Conservation (phyloP, 768 basidiomycete genomes). For the Termitomyces sp. region DNA sequence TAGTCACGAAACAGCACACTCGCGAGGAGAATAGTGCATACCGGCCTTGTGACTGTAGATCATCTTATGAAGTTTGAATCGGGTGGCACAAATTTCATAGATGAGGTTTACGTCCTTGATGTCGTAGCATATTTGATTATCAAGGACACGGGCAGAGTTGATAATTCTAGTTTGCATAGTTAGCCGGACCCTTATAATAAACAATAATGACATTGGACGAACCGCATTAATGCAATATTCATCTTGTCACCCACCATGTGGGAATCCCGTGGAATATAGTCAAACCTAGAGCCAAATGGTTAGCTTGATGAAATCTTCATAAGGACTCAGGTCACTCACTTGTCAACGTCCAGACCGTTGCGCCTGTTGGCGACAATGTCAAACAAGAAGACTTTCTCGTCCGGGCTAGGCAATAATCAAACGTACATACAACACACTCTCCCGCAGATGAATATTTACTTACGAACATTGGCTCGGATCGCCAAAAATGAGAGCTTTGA, state of each 20-base stretch:
- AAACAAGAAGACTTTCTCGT: constrained; percentile 73
- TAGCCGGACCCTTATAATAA: background rate
- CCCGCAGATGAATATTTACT: background rate
- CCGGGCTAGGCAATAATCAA: constrained; percentile 19
- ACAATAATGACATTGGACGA: constrained; percentile 14
- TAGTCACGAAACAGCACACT: background rate
- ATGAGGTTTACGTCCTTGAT: constrained; percentile 80
- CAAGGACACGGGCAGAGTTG: constrained; percentile 69
- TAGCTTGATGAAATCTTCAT: background rate
- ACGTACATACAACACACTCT: too few species aligned
- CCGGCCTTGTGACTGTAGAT: constrained; percentile 83
- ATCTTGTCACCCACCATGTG: constrained; percentile 65
- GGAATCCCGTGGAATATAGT: constrained; percentile 77
- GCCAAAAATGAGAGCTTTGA: constrained; percentile 80
- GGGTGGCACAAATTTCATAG: constrained; percentile 67
- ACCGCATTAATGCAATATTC: constrained; percentile 49
- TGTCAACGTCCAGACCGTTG: constrained; percentile 86
- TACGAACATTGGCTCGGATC: constrained; percentile 38
- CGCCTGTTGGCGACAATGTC: constrained; percentile 81
- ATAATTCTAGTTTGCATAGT: constrained; percentile 47
- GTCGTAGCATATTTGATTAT: constrained; percentile 74
- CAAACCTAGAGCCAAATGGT: constrained; percentile 46
- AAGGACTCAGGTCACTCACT: constrained; percentile 38
- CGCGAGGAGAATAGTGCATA: constrained; percentile 19
- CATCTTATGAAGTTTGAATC: constrained; percentile 79